Base-by-base conservation (phyloP, 2,329 filamentous ascomycete genomes). In the Capronia epimyces region DNA sequence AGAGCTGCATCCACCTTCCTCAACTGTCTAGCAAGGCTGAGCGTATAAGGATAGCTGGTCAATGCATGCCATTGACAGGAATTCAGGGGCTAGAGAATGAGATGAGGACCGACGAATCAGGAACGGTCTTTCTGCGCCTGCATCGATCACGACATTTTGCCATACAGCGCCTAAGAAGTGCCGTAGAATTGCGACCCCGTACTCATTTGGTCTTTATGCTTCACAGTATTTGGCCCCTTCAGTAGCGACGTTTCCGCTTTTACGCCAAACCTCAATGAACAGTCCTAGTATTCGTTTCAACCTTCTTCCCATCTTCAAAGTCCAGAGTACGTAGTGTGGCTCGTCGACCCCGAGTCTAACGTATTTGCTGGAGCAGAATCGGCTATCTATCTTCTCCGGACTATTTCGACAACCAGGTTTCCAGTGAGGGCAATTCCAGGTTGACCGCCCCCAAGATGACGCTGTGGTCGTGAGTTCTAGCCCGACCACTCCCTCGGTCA, bases 381-480 rank as follows among this genome's bases (percentile, higher is more conserved):
- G 5, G 12, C 6, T 12, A 32, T 3, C 29, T 3, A 3, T 32
- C 13, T 32, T n/a, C 3, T 9, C 29, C 7, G 13, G 29, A 3
- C 3, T 8, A 12, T 32, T 3, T n/a, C 13, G 29, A 27, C 6
- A 10, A 27, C 10, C 25, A 27, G 25, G 25, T 10, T 32, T 8
- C 29, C 29, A 5, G 5, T 27, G 24, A 7, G 36, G 15, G 20
- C 8, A 25, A 24, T 13, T 25, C 20, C 21, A 21, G 20, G n/a
- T 57, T 59, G 57, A 52, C 54, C n/a, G n/a, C n/a, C n/a, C n/a
- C n/a, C 21, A 21, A 25, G n/a, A 59, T 59, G 57, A 52, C 54
- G n/a, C 50, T 59, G 9, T 59, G 57, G 57, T 49, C 49, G 57
- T 59, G 34, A 55, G 56, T 55, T 12, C 15, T n/a, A 21, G 3